Evolutionary conservation across 352 stramenopile species (phyloP).

Genomic region (Labyrinthula sp.): DNA sequence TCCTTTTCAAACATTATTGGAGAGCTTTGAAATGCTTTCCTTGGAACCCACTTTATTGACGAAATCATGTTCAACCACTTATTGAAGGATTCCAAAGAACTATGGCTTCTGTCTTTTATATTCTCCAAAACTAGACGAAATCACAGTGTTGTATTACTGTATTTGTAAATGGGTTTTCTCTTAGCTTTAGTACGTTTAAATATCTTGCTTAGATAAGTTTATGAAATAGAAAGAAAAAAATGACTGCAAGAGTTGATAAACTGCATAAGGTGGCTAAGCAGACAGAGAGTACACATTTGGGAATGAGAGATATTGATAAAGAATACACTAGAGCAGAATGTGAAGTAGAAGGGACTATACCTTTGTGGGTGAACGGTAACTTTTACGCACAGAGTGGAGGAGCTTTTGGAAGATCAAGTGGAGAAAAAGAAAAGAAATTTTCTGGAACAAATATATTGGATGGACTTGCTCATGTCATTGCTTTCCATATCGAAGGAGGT

Average conservation of each 20-base stretch:
- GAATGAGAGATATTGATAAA: slow-evolving; percentile 3
- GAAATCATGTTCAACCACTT: slow-evolving; percentile 33
- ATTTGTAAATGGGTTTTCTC: too few species aligned
- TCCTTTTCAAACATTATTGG: slow-evolving; percentile 29
- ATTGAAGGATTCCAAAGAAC: background rate
- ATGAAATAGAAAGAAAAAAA: too few species aligned
- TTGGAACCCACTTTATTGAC: slow-evolving; percentile 31
- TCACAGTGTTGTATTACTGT: too few species aligned
- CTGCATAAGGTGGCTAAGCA: too few species aligned
- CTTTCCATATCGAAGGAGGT: slow-evolving; percentile 8
- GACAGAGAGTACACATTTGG: too few species aligned
- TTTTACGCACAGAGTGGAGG: slow-evolving; percentile 21
- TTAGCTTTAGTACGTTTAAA: too few species aligned
- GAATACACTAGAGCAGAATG: slow-evolving; percentile 10
- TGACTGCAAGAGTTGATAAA: too few species aligned
- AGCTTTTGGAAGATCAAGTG: too few species aligned
- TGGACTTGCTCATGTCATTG: slow-evolving; percentile 12
- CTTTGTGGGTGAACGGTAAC: slow-evolving; percentile 11
- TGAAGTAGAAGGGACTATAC: slow-evolving; percentile 3
- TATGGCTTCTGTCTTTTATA: too few species aligned
- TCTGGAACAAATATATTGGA: too few species aligned
- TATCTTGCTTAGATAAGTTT: too few species aligned
- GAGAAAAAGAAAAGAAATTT: slow-evolving; percentile 7
- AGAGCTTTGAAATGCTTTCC: slow-evolving; percentile 4
- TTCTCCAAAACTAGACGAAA: too few species aligned